Base-by-base conservation (phyloP, 768 basidiomycete species). In the Piloderma croceum region DNA sequence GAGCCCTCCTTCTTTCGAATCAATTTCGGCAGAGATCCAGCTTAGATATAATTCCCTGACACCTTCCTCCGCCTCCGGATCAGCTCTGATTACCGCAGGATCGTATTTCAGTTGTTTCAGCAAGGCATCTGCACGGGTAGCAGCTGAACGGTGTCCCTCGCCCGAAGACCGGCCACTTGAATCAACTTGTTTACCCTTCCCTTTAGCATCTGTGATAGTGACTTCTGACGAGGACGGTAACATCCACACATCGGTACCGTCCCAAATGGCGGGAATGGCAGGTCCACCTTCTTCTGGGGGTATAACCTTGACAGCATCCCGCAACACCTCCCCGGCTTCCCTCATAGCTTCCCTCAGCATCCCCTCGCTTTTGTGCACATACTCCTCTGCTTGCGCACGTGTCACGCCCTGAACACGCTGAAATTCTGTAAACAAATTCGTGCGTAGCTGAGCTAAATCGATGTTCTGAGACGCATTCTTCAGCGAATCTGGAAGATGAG, bases 301-400 rank as follows among this genome's bases (percentile, higher is more conserved):
- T 11, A 97, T 70, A 37, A 96, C 84, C 59, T 92, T 93, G 52
- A 97, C 90, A 9, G 89, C 90, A 36, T 97, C 92, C 38, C 74
- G 79, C 7, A 93, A 65, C 12, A 83, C 81, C 47, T 86, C 90
- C 42, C 86, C 76, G 6, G 87, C 85, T 52, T 89, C 88, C 52
- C 79, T 83, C 51, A 88, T 73, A 2, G 79, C 85, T 43, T 81
- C 83, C 29, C 76, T 69, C 22, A 84, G 57, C 24, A 83, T 53
- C 6, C 59, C 69, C 48, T 84, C 82, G 57, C 81, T 82, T 67
- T 79, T 83, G 52, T 82, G 79, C 22, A 84, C 76, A 55, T 90
- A 90, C 50, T 87, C 90, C 58, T 90, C 90, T 5, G 88, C 88
- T 46, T 84, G 83, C 4, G 79, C 66, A n/a, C 71, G 71, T 38